These are phyloP conservation scores for Eucalyptus marginata DNA, from an alignment of 345 rosid genomes.

Conservation along the genomic window DNA sequence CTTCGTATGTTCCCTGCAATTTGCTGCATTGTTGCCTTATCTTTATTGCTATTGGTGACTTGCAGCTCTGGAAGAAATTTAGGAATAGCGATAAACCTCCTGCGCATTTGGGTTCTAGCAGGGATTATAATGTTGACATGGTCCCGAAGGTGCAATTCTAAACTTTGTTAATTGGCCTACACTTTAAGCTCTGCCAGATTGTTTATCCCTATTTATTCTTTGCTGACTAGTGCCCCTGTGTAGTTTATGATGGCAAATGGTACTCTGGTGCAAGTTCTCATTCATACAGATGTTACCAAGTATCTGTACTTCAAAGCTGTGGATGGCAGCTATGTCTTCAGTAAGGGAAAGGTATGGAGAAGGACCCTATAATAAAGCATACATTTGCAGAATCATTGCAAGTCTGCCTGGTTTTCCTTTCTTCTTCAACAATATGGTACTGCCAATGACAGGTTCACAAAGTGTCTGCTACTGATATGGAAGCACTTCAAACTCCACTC, in stretches of 20 bases:
- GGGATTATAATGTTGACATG: constrained; percentile 99
- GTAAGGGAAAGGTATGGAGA: constrained; percentile 77
- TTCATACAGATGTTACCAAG: constrained; percentile 92
- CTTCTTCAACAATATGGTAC: not conserved
- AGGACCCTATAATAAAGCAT: not conserved
- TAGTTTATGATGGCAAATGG: constrained; percentile 99
- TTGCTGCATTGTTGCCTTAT: not conserved
- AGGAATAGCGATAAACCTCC: constrained; percentile 86
- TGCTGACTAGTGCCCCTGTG: not conserved
- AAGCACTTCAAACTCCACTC: constrained; percentile 89
- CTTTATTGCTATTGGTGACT: not conserved
- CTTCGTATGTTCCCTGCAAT: not conserved
- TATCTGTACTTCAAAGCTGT: constrained; percentile 92
- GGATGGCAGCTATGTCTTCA: constrained; percentile 90
- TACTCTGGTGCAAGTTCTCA: constrained; percentile 93
- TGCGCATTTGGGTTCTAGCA: constrained; percentile 81
- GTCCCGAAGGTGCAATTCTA: constrained; percentile 68
- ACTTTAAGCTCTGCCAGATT: not conserved
- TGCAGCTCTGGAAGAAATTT: constrained; percentile 93
- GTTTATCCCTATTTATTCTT: not conserved
- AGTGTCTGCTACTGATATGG: constrained; percentile 96
- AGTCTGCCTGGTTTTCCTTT: not conserved
- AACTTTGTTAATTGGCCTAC: not conserved
- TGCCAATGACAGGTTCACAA: constrained; percentile 56
- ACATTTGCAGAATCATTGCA: not conserved